Evolutionary conservation across 257 asterid species (phyloP).

Genomic region (Rubia yunnanensis): DNA sequence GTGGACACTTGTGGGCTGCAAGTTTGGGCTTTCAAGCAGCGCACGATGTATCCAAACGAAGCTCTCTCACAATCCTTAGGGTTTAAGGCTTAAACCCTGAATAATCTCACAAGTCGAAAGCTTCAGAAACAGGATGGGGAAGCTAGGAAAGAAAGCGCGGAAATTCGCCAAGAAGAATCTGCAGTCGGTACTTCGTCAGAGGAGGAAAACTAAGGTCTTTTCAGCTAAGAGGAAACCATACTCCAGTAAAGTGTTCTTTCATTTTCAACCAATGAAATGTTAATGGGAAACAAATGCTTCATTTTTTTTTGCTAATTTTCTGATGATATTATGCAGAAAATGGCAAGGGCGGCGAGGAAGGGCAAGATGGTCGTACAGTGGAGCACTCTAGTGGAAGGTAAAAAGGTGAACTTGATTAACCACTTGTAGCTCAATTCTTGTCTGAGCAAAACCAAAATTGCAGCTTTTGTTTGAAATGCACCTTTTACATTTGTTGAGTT

Average conservation of each 20-base stretch:
- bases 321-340: slow-evolving; percentile 36
- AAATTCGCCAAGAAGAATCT: slow-evolving; percentile 94
- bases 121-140: slow-evolving; percentile 40
- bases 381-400: slow-evolving; percentile 59
- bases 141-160: slow-evolving; percentile 90
- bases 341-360: slow-evolving; percentile 27
- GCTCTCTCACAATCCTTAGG: not conserved
- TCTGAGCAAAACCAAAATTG: not conserved
- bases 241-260: slow-evolving; percentile 27
- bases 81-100: slow-evolving; percentile 9
- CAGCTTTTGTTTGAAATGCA: too few species aligned
- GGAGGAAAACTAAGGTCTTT: slow-evolving; percentile 62
- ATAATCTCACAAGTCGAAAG: not conserved
- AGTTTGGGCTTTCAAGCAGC: not conserved
- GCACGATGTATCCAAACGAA: not conserved
- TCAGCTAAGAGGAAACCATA: slow-evolving; percentile 50
- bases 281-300: not conserved
- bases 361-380: slow-evolving; percentile 21
- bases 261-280: not conserved
- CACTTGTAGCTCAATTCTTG: not conserved
- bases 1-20: too few species aligned
- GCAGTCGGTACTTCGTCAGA: slow-evolving; percentile 55
- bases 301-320: too few species aligned
- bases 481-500: too few species aligned
- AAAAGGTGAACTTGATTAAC: slow-evolving; percentile 35